A percentile compares a stretch with the other conserved stretches of the same genome.
Conservation (phyloP, 371 early-diverging fungal species). For the Homolaphlyctis polyrhiza region DNA sequence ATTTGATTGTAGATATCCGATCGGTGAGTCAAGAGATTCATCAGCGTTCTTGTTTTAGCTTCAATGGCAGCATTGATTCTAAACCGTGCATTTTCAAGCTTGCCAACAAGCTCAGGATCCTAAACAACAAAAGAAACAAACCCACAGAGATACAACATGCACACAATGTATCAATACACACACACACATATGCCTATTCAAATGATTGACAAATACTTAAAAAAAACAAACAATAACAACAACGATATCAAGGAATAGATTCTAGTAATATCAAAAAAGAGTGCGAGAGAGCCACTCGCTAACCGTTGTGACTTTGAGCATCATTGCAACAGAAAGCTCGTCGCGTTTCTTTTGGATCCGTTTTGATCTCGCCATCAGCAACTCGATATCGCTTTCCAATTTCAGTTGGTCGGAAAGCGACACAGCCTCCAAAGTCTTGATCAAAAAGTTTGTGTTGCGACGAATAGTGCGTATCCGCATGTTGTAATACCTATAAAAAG, state of each 20-base stretch:
- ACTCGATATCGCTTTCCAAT: slow-evolving; percentile 19
- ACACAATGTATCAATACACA: too few relatives aligned
- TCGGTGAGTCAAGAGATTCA: slow-evolving; percentile 23
- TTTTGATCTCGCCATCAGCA: slow-evolving; percentile 19
- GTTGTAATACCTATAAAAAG: slow-evolving; percentile 40
- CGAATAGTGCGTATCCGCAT: slow-evolving; percentile 48
- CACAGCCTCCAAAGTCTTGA: slow-evolving; percentile 24
- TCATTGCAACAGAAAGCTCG: slow-evolving; percentile 13
- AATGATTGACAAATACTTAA: too few relatives aligned
- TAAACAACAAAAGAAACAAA: background rate
- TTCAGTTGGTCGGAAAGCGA: slow-evolving; percentile 11
- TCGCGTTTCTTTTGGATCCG: slow-evolving; percentile 23
- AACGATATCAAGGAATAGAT: too few relatives aligned
- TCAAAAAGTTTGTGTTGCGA: slow-evolving; percentile 43
- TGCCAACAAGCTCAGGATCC: background rate
- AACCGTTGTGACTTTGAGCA: background rate
- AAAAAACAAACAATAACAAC: too few relatives aligned
- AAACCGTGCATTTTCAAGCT: slow-evolving; percentile 17
- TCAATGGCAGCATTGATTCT: slow-evolving; percentile 20
- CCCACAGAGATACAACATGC: too few relatives aligned
- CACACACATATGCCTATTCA: too few relatives aligned
- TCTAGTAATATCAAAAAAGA: too few relatives aligned
- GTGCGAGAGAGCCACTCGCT: too few relatives aligned
- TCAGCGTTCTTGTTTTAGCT: slow-evolving; percentile 15
- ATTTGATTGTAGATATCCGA: slow-evolving; percentile 28